phyloP scores from a whole-genome alignment of 2,329 filamentous ascomycete genomes.

The Seiridium cupressi region DNA sequence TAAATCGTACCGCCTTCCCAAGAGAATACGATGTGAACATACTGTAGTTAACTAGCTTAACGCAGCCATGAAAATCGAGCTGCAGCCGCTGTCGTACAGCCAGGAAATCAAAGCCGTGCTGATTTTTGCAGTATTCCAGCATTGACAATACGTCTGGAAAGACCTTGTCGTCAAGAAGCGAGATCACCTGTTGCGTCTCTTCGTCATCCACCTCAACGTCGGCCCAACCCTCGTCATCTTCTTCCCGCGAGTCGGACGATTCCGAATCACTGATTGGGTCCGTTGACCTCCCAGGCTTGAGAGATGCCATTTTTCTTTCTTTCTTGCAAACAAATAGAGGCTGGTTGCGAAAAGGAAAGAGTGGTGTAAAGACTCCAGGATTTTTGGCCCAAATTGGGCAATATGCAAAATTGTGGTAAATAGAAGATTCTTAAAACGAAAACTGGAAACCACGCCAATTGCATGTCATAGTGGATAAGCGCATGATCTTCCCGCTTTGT shows the following conservation, averaged over 20 bases:
- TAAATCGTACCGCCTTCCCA: background rate
- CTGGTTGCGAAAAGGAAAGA: background rate
- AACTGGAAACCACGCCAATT: constrained; percentile 1
- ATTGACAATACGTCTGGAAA: constrained; percentile 65
- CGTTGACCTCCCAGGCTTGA: constrained; percentile 8
- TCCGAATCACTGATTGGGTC: constrained; percentile 31
- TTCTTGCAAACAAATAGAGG: background rate
- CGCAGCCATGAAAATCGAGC: constrained; percentile 70
- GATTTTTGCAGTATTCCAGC: constrained; percentile 66
- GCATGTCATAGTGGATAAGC: constrained; percentile 1
- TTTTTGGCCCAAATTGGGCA: constrained; percentile 6
- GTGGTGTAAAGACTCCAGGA: background rate
- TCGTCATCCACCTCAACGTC: constrained; percentile 60
- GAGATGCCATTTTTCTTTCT: constrained; percentile 1
- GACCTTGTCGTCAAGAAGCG: constrained; percentile 64
- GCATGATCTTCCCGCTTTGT: background rate
- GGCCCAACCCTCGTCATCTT: constrained; percentile 51
- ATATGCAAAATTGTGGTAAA: constrained; percentile 5
- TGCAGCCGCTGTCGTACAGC: constrained; percentile 53
- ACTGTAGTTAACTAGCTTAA: constrained; percentile 74
- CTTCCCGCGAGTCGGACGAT: constrained; percentile 34
- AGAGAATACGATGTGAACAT: constrained; percentile 11
- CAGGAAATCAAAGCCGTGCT: constrained; percentile 66
- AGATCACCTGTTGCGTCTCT: constrained; percentile 60
- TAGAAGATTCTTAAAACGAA: constrained; percentile 6